These are phyloP conservation scores for Tripterygium wilfordii DNA, from an alignment of 177 flowering plant species.

Conservation along the genomic window DNA sequence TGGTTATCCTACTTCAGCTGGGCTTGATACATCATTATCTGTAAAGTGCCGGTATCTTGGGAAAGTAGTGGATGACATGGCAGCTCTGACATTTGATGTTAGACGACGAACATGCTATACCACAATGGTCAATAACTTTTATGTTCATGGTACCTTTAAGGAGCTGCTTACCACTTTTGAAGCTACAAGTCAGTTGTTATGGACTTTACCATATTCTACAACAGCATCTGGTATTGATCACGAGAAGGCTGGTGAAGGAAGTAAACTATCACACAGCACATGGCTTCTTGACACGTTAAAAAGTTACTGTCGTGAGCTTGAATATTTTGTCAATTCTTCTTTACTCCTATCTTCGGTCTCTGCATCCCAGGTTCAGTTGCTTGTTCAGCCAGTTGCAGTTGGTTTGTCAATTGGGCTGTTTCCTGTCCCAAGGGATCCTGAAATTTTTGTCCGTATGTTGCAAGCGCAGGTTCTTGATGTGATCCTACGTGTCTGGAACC, in stretches of 20 bases:
- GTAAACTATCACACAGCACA: constrained; percentile 45
- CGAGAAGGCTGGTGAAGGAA: constrained; percentile 48
- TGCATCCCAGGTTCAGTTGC: constrained; percentile 73
- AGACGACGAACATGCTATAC: constrained; percentile 69
- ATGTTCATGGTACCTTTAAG: constrained; percentile 88
- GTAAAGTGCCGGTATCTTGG: constrained; percentile 93
- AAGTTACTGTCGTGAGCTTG: constrained; percentile 70
- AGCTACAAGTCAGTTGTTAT: constrained; percentile 89
- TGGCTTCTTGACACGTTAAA: constrained; percentile 86
- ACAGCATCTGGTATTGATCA: constrained; percentile 42
- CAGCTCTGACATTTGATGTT: constrained; percentile 66
- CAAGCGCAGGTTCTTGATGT: constrained; percentile 88
- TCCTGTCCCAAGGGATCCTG: constrained; percentile 89
- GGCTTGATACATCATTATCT: constrained; percentile 52
- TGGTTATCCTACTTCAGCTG: constrained; percentile 44
- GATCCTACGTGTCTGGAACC: constrained; percentile 89
- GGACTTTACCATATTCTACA: constrained; percentile 64
- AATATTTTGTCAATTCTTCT: constrained; percentile 80
- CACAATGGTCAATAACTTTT: constrained; percentile 71
- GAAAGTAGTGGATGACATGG: constrained; percentile 83
- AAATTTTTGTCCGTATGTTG: constrained; percentile 72
- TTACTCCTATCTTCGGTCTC: constrained; percentile 64
- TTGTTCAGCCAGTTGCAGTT: constrained; percentile 87
- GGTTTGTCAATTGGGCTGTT: constrained; percentile 85
- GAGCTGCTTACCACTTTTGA: constrained; percentile 89